phyloP scores from a whole-genome alignment of 257 asterid species.

The Pogostemon cablin region DNA sequence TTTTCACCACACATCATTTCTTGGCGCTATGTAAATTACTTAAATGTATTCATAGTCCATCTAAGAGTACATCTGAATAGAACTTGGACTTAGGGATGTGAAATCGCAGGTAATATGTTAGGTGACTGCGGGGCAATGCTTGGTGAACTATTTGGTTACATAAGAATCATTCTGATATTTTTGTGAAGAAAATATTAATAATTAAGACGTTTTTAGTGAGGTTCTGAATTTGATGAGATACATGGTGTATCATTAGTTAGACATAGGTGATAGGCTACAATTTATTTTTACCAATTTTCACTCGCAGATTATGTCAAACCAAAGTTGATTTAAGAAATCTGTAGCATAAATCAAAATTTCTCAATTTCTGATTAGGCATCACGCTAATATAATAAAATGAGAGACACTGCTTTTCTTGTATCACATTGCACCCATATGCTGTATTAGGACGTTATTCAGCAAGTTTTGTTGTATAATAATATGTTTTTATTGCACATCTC shows the following conservation, averaged over 20 bases:
- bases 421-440: not conserved
- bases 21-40: not conserved
- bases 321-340: too few species aligned
- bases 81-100: conserved; percentile 9
- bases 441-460: conserved; percentile 2
- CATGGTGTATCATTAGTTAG: not conserved
- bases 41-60: not conserved
- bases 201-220: not conserved
- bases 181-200: conserved; percentile 4
- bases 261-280: not conserved
- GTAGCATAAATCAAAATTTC: not conserved
- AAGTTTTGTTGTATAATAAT: not conserved
- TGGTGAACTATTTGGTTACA: conserved; percentile 4
- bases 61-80: not conserved
- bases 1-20: not conserved
- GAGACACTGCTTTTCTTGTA: conserved; percentile 3
- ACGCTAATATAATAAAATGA: not conserved
- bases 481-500: conserved; percentile 19
- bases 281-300: not conserved
- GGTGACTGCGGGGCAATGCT: not conserved
- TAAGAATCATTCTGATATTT: not conserved
- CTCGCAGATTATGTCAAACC: not conserved
- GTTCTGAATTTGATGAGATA: not conserved
- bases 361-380: not conserved
- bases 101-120: not conserved